phyloP scores from a whole-genome alignment of 1,139 yeast species.

The Zygosaccharomyces pseudobailii region DNA sequence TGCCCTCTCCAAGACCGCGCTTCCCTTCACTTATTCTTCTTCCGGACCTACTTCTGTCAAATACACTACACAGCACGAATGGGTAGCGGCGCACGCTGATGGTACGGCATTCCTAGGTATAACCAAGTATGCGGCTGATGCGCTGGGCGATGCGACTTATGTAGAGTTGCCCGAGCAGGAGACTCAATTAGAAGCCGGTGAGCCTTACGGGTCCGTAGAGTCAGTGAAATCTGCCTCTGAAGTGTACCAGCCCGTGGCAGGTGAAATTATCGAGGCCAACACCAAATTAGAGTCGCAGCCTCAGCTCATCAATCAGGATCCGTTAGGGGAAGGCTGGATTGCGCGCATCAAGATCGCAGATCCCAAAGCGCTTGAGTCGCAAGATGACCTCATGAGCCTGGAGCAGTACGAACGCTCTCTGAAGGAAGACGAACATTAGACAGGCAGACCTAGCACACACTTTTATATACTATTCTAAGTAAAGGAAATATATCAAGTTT shows the following conservation, averaged over 20 bases:
- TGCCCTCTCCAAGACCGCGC: slow-evolving; percentile 28
- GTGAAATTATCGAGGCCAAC: slow-evolving; percentile 73
- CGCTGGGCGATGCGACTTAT: slow-evolving; percentile 96
- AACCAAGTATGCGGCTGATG: slow-evolving; percentile 92
- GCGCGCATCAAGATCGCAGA: slow-evolving; percentile 49
- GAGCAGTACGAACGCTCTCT: slow-evolving; percentile 64
- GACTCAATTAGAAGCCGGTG: slow-evolving; percentile 63
- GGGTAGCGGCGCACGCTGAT: slow-evolving; percentile 84
- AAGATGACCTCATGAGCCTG: slow-evolving; percentile 44
- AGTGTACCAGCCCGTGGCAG: slow-evolving; percentile 82
- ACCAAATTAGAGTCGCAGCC: slow-evolving; percentile 63
- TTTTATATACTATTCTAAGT: no score
- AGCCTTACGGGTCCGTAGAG: slow-evolving; percentile 87
- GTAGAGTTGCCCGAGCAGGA: slow-evolving; percentile 86
- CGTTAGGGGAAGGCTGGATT: slow-evolving; percentile 93
- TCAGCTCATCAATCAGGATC: slow-evolving; percentile 75
- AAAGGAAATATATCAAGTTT: background rate
- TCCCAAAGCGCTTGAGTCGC: slow-evolving; percentile 25
- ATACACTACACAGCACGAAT: slow-evolving; percentile 91
- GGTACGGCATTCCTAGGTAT: slow-evolving; percentile 84
- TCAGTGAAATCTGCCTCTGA: slow-evolving; percentile 93
- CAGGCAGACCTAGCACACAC: background rate
- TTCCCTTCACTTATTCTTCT: slow-evolving; percentile 31
- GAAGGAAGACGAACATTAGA: slow-evolving; percentile 40
- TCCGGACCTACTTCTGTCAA: slow-evolving; percentile 42